These are phyloP conservation scores for Aureobasidium sp. DNA, from an alignment of 2,329 filamentous ascomycete genomes.

Conservation along the genomic window DNA sequence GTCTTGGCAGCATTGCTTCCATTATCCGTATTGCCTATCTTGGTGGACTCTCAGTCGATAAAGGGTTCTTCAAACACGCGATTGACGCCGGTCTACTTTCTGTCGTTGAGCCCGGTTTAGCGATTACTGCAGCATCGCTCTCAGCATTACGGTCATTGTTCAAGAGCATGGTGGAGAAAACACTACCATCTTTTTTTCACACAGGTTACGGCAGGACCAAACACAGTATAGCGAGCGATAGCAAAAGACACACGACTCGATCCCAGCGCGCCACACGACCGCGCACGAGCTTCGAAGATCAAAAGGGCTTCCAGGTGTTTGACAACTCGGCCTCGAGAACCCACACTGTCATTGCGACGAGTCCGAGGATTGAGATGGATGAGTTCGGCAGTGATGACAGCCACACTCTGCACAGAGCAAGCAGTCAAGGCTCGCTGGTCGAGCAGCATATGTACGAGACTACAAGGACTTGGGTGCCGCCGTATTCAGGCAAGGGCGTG, in stretches of 20 bases:
- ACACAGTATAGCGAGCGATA: neutral
- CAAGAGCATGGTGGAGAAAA: slow-evolving; percentile 1
- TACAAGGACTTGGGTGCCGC: neutral
- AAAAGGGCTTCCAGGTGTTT: slow-evolving; percentile 8
- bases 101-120: slow-evolving; percentile 18
- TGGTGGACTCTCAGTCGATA: neutral
- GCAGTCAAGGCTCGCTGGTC: slow-evolving; percentile 2
- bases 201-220: slow-evolving; percentile 2
- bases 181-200: neutral
- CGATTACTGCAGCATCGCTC: slow-evolving; percentile 18
- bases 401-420: neutral
- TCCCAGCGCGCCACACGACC: neutral
- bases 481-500: slow-evolving; percentile 1
- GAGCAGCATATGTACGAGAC: slow-evolving; percentile 2
- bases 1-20: slow-evolving; percentile 10
- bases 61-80: slow-evolving; percentile 4
- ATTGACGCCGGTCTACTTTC: slow-evolving; percentile 15
- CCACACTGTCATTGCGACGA: neutral
- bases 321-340: neutral
- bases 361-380: neutral
- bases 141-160: slow-evolving; percentile 19
- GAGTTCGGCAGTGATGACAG: neutral
- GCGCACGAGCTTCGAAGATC: neutral
- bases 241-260: neutral
- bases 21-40: slow-evolving; percentile 13